A percentile compares a stretch with the other conserved stretches of the same genome.
phyloP scores from a whole-genome alignment of 805 yeast species.

The Nakazawaea pomicola region DNA sequence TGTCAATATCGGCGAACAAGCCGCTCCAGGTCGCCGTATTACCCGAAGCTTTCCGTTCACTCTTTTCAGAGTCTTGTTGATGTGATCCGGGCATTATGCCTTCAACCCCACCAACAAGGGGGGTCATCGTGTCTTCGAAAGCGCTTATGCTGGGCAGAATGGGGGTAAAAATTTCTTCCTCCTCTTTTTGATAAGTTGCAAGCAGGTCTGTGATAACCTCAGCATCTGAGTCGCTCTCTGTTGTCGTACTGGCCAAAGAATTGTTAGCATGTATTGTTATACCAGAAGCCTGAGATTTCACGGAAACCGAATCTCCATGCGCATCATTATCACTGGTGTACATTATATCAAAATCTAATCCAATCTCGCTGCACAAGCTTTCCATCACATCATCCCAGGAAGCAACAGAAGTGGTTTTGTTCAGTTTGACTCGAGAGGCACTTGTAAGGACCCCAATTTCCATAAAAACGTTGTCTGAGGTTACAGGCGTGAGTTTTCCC shows the following conservation, averaged over 20 bases:
- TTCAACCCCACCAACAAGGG: too few relatives aligned
- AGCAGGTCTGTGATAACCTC: conserved; percentile 10
- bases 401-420: neutral
- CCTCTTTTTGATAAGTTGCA: neutral
- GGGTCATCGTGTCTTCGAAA: too few relatives aligned
- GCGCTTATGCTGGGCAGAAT: neutral
- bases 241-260: conserved; percentile 2
- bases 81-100: too few relatives aligned
- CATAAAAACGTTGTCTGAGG: conserved; percentile 1
- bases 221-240: conserved; percentile 14
- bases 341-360: conserved; percentile 25
- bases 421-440: neutral
- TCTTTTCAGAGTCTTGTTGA: too few relatives aligned
- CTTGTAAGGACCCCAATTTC: conserved; percentile 6
- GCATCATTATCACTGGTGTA: conserved; percentile 3
- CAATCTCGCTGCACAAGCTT: conserved; percentile 24
- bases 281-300: neutral
- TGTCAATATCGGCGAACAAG: conserved; percentile 20
- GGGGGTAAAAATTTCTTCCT: too few relatives aligned
- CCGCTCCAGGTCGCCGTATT: too few relatives aligned
- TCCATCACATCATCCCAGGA: conserved; percentile 33
- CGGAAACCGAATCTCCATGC: neutral
- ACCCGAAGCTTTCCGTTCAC: too few relatives aligned
- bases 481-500: neutral
- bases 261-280: conserved; percentile 1